Base-by-base conservation (phyloP, 1,139 yeast genomes). In the Geotrichum aggregatum region DNA sequence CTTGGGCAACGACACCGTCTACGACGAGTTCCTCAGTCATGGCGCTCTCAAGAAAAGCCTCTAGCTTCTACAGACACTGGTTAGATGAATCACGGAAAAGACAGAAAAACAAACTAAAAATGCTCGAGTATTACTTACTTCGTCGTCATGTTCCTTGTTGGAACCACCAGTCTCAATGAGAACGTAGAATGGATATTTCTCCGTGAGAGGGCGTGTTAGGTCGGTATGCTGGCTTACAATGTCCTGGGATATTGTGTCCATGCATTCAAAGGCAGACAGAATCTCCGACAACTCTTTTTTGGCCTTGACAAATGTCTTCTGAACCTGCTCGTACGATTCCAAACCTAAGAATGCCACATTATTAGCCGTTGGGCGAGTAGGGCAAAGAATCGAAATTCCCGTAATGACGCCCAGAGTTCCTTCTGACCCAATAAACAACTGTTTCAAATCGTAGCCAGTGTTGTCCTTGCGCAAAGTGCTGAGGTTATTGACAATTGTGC, bases 1-100 rank as follows among this genome's bases (percentile, higher is more conserved):
- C 98, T 70, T 89, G 96, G 3, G 98, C 96, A 59, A 92, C 87
- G 47, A 88, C 92, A 61, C 98, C 98, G 67, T 92, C 98, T 21
- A 77, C 76, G 33, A 92, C 94, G 47, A 83, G 70, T 43, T 85
- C 98, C 42, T 80, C 79, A 67, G 87, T 96, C 89, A 92, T 85
- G 31, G 85, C 84, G 39, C 74, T 75, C 61, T 88, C 98, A 64
- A 92, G 75, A 69, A 92, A 92, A 0, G 77, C 67, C 66, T 88
- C 96, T 33, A 78, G 70, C 54, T 83, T 73, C 33, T 44, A 8
- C 18, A 39, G 21, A 19, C 7, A 38, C 3, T 19, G n/a, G 18
- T 38, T 5, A 24, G 8, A 24, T 8, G 28, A 24, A 24, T 24
- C 8, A 8, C 8, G 8, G 28, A 8, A 5, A 5, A 24, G 28